phyloP scores from a whole-genome alignment of 768 basidiomycete species.

The Pleurotus ostreatus region DNA sequence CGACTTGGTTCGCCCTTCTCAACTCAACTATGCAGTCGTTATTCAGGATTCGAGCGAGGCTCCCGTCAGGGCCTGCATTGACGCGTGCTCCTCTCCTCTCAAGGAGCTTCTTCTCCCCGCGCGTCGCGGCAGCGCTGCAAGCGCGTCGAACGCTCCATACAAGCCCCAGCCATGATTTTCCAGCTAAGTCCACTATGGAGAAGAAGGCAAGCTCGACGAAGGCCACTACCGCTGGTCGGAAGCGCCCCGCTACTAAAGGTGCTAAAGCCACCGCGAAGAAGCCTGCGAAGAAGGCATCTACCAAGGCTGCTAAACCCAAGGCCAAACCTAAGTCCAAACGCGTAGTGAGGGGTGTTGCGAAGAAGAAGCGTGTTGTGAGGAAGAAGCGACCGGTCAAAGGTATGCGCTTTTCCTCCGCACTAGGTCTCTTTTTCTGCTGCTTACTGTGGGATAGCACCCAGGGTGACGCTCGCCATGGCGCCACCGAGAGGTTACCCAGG shows the following conservation, averaged over 20 bases:
- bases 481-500: conserved; percentile 22
- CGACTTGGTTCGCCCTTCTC: not conserved
- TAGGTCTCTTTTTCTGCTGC: not conserved
- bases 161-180: not conserved
- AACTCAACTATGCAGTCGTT: not conserved
- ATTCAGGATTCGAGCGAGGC: not conserved
- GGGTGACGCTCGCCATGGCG: conserved; percentile 8
- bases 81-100: not conserved
- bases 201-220: conserved; percentile 10
- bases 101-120: not conserved
- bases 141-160: conserved; percentile 5
- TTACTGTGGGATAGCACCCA: not conserved
- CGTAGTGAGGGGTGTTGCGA: conserved; percentile 2
- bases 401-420: not conserved
- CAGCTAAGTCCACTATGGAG: not conserved
- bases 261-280: not conserved
- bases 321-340: conserved; percentile 9
- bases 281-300: conserved; percentile 4
- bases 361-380: conserved; percentile 1
- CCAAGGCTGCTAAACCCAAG: conserved; percentile 8
- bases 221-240: not conserved
- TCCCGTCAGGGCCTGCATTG: not conserved
- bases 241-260: not conserved
- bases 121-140: not conserved
- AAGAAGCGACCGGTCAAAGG: not conserved